Evolutionary conservation across 2,329 filamentous ascomycete species (phyloP), one percentile per base, ranked within the genome.

Genomic region (Mycogone perniciosa): DNA sequence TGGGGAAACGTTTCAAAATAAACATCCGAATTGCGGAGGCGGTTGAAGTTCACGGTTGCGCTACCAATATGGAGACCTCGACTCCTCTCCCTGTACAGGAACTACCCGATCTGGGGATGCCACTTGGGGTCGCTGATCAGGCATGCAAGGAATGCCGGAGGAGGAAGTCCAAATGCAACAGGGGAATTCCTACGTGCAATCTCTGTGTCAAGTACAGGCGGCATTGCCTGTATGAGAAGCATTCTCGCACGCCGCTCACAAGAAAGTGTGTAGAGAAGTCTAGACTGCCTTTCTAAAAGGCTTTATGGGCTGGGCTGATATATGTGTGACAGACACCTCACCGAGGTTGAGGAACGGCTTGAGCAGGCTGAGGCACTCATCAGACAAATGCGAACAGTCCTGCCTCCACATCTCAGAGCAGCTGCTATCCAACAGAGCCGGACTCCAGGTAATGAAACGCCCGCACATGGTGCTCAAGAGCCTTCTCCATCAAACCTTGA

Each of bases 211-310:
- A 69, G 50, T 72, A 74, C 56, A 64, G 69, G 39, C 62, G 74
- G 10, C 69, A 73, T 53, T 77, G 74, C 53, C 61, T 75, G 6
- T 77, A 77, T 50, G 74, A 76, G 56, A 73, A 71, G 54, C 69
- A 74, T 46, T 65, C 67, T n/a, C 66, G 69, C 41, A 76, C 74
- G 9, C 74, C 73, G 5, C 61, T 76, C 53, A 77, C 74, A 5
- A 64, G 74, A 40, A 75, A 69, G 65, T 69, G 67, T 39, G 66
- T 41, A 9, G 13, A 10, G 10, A 26, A 30, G 50, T 7, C 39
- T 44, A 7, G 7, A 7, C 8, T 34, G 9, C 26, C 26, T 2
- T 8, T 20, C 20, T 20, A 42, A 4, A 2, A 13, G 4, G 11
- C 8, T 26, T 10, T 7, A 5, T 6, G 31, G 29, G 8, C 45